Evolutionary conservation across 495 filamentous ascomycete species (phyloP).

Genomic region (Hypoxylon fuscum): DNA sequence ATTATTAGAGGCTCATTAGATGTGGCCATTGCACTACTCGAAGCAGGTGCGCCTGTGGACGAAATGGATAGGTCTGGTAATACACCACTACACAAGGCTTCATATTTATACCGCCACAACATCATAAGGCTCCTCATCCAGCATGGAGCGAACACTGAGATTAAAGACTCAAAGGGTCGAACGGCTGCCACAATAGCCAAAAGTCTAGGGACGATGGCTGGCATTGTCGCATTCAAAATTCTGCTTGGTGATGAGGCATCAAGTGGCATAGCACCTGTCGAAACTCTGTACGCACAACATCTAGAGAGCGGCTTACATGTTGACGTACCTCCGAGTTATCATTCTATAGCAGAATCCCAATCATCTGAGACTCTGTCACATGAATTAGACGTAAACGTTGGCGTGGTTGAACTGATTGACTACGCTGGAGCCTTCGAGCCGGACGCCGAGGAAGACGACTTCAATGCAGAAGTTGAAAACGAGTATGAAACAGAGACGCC

Average conservation of each 20-base stretch:
- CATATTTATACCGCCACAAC: conserved; percentile 16
- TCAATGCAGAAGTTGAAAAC: neutral
- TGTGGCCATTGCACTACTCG: conserved; percentile 10
- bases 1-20: conserved; percentile 18
- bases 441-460: neutral
- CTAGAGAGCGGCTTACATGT: neutral
- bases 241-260: conserved; percentile 1
- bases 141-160: neutral
- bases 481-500: neutral
- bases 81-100: conserved; percentile 11
- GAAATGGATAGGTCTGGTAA: conserved; percentile 1
- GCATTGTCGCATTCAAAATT: neutral
- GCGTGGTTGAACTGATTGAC: neutral
- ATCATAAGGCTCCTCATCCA: conserved; percentile 15
- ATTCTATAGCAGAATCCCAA: too few relatives aligned
- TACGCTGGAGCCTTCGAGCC: neutral
- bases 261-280: neutral
- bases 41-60: conserved; percentile 17
- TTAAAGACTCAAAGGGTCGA: neutral
- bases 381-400: neutral
- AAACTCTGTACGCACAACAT: neutral
- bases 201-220: neutral
- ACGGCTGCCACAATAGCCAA: conserved; percentile 2
- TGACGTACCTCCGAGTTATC: neutral
- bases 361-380: neutral